Evolutionary conservation across 495 filamentous ascomycete species (phyloP), one percentile per base, ranked within the genome.

Genomic region (Lasiosphaeria ovina): DNA sequence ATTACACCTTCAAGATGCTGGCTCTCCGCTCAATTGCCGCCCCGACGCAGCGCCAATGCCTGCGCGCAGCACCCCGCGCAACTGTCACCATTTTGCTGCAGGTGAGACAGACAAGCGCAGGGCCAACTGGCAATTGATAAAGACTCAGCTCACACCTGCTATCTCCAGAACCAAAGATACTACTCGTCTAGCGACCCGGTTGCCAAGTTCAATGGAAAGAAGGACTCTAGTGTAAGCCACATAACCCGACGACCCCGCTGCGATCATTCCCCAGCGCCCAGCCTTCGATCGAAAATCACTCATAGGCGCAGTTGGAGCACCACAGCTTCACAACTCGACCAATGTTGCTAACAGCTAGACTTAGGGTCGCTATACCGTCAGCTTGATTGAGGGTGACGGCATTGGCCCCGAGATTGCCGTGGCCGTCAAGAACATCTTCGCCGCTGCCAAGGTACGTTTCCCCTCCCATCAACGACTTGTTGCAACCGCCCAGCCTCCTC

Each of bases 341-440:
- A 58, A 57, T 35, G 45, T 24, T 35, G 52, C 68, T 68, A 59
- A 69, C 32, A 67, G 12, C 35, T 11, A 51, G 12, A 8, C 51
- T 47, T 64, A 97, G 93, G 94, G 93, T 69, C 91, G 91, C 75
- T 98, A 89, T 83, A 90, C 88, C 48, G 93, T 98, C 68, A 94
- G 91, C 68, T 82, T 98, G 75, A 98, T 98, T 65, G 94, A 98
- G 81, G 94, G 94, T 79, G 94, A 98, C 70, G 94, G 94, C 74
- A 98, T 98, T 72, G 94, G 94, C 60, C 93, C 93, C 58, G 93
- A 98, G 78, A 98, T 98, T 70, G 87, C 94, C 63, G 90, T 95
- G 76, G 93, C 93, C 34, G 91, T 98, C 62, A 97, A 97, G 83
- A 90, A 96, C 74, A 98, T 98, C 75, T 98, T 95, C 79, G 82